phyloP scores from a whole-genome alignment of 2,329 filamentous ascomycete genomes.

The Verticillium zaregamsianum region DNA sequence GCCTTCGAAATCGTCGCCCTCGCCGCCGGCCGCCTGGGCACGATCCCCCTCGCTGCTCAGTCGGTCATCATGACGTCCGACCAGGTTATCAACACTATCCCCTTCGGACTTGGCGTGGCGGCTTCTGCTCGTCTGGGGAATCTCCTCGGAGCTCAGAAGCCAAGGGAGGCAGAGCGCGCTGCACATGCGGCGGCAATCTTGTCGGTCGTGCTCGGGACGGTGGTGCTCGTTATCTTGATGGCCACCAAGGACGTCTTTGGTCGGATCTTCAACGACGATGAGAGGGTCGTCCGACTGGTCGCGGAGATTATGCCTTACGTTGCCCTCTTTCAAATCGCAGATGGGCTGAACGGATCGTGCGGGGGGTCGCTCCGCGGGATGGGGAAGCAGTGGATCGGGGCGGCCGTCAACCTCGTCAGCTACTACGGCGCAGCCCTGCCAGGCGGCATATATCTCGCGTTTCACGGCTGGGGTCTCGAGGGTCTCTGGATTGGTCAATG shows the following conservation, averaged over 20 bases:
- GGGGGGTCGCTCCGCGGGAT: conserved; percentile 78
- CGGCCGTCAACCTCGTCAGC: conserved; percentile 73
- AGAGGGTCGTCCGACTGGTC: conserved; percentile 66
- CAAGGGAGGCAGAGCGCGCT: conserved; percentile 62
- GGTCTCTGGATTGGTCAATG: conserved; percentile 84
- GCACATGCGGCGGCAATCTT: conserved; percentile 73
- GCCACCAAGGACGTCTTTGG: conserved; percentile 69
- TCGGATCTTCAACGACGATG: conserved; percentile 76
- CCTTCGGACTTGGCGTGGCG: conserved; percentile 81
- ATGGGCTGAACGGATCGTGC: conserved; percentile 81
- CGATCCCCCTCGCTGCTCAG: conserved; percentile 75
- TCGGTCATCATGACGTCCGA: conserved; percentile 88
- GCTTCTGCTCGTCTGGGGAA: conserved; percentile 76
- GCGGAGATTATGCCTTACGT: conserved; percentile 79
- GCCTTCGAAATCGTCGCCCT: conserved; percentile 88
- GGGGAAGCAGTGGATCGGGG: conserved; percentile 83
- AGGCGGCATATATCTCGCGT: conserved; percentile 78
- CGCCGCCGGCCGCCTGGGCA: conserved; percentile 75
- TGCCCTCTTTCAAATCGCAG: conserved; percentile 84
- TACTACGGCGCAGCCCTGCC: conserved; percentile 83
- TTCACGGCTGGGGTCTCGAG: conserved; percentile 76
- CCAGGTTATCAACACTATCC: conserved; percentile 79
- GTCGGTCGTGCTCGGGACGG: conserved; percentile 61
- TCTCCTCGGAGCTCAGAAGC: conserved; percentile 65
- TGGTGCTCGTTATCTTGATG: conserved; percentile 68